Evolutionary conservation across 2,329 filamentous ascomycete genomes (phyloP).

Genomic region (Monilinia vaccinii-corymbosi): DNA sequence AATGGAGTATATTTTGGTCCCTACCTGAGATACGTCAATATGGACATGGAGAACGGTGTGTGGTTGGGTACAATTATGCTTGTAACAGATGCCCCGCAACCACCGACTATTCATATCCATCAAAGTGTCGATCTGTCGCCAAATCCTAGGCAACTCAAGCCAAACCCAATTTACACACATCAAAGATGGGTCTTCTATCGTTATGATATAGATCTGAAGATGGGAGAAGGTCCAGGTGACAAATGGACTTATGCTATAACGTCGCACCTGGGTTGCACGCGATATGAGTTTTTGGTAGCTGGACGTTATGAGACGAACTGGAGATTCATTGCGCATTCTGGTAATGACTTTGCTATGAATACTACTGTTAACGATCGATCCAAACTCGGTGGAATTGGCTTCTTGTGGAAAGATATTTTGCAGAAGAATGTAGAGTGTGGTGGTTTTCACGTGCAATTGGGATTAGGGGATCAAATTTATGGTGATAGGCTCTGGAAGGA

Average conservation of each 20-base stretch:
- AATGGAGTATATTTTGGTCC: constrained; percentile 98
- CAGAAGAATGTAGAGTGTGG: constrained; percentile 96
- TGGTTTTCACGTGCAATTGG: constrained; percentile 89
- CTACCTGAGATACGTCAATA: constrained; percentile 91
- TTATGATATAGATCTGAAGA: constrained; percentile 82
- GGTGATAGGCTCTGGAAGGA: constrained; percentile 95
- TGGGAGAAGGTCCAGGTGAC: constrained; percentile 71
- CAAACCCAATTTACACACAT: constrained; percentile 76
- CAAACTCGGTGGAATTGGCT: constrained; percentile 77
- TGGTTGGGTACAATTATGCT: constrained; percentile 94
- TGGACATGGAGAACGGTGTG: constrained; percentile 83
- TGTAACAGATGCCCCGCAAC: constrained; percentile 82
- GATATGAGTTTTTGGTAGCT: constrained; percentile 93
- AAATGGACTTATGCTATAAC: constrained; percentile 99
- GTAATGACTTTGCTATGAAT: constrained; percentile 87
- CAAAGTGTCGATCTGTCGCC: constrained; percentile 83
- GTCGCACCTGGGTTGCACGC: constrained; percentile 91
- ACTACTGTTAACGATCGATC: constrained; percentile 80
- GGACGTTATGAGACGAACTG: constrained; percentile 84
- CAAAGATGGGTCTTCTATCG: constrained; percentile 94
- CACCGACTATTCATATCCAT: constrained; percentile 93
- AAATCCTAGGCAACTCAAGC: constrained; percentile 78
- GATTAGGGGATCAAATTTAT: constrained; percentile 89
- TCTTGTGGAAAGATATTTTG: constrained; percentile 99
- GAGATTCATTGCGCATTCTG: constrained; percentile 93